phyloP scores from a whole-genome alignment of 2,329 filamentous ascomycete genomes.

The Neofusicoccum parvum region DNA sequence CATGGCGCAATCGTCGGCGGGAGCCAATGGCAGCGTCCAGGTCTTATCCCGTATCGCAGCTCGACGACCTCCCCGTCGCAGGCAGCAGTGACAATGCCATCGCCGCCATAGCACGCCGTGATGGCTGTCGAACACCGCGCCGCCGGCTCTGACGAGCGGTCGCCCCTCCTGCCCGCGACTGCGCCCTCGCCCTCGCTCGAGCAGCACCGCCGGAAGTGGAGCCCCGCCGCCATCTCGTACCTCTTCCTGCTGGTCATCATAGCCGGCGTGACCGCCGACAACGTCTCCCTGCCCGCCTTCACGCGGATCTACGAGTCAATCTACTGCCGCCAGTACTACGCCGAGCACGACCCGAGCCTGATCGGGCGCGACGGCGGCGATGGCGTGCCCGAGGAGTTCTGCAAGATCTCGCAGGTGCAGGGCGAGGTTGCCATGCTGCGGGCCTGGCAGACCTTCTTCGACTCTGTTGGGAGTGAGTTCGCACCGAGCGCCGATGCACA shows the following conservation, averaged over 20 bases:
- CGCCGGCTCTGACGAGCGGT: neutral
- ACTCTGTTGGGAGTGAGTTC: slow-evolving; percentile 49
- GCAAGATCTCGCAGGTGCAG: slow-evolving; percentile 56
- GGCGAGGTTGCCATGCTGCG: slow-evolving; percentile 55
- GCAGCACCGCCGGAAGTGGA: neutral
- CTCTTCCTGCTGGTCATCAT: slow-evolving; percentile 44
- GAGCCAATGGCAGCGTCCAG: neutral
- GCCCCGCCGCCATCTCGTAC: slow-evolving; percentile 23
- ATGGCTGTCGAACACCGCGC: neutral
- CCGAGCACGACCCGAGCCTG: slow-evolving; percentile 39
- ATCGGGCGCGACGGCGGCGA: slow-evolving; percentile 26
- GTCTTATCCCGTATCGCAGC: neutral
- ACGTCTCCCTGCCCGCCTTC: slow-evolving; percentile 44
- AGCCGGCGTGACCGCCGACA: slow-evolving; percentile 47
- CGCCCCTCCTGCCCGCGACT: neutral
- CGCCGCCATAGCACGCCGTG: neutral
- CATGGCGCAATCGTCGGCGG: neutral
- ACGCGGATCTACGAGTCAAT: slow-evolving; percentile 58
- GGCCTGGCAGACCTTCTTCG: slow-evolving; percentile 50
- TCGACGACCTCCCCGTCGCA: neutral
- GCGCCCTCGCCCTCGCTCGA: neutral
- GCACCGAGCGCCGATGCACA: neutral
- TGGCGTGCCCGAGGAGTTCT: slow-evolving; percentile 43
- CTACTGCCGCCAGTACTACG: slow-evolving; percentile 55
- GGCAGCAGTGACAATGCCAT: neutral